These are phyloP conservation scores for Psophocarpus tetragonolobus DNA, from an alignment of 306 rosid species.

Conservation along the genomic window DNA sequence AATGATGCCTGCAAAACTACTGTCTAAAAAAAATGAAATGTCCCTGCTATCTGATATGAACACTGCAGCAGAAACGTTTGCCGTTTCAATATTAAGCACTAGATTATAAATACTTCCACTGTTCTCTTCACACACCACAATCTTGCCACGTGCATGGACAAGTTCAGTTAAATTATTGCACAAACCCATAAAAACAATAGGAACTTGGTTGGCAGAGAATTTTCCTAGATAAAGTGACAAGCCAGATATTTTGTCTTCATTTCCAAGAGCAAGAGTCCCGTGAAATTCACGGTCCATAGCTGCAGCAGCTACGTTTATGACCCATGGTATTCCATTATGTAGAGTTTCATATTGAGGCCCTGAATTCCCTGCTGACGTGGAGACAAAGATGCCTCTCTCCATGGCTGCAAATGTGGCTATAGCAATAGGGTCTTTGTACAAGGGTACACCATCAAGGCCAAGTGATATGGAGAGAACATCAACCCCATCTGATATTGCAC, in stretches of 20 bases:
- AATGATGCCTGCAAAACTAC: conserved; percentile 32
- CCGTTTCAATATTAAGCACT: background rate
- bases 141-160: conserved; percentile 33
- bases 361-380: conserved; percentile 58
- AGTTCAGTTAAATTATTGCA: conserved; percentile 36
- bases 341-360: conserved; percentile 42
- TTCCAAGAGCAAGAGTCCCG: conserved; percentile 42
- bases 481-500: conserved; percentile 64
- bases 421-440: conserved; percentile 62
- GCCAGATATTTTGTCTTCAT: conserved; percentile 45
- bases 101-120: background rate
- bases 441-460: conserved; percentile 34
- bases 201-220: conserved; percentile 21
- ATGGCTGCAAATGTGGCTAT: conserved; percentile 66
- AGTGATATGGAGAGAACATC: conserved; percentile 66
- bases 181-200: conserved; percentile 44
- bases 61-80: conserved; percentile 42
- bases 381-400: conserved; percentile 57
- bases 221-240: conserved; percentile 47
- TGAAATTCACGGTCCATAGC: conserved; percentile 55
- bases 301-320: conserved; percentile 62
- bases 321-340: conserved; percentile 83
- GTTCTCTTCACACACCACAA: conserved; percentile 57
- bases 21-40: background rate
- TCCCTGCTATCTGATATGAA: conserved; percentile 48